Evolutionary conservation across 352 stramenopile species (phyloP), one percentile per base, ranked within the genome.

Genomic region (Phytophthora litchii): DNA sequence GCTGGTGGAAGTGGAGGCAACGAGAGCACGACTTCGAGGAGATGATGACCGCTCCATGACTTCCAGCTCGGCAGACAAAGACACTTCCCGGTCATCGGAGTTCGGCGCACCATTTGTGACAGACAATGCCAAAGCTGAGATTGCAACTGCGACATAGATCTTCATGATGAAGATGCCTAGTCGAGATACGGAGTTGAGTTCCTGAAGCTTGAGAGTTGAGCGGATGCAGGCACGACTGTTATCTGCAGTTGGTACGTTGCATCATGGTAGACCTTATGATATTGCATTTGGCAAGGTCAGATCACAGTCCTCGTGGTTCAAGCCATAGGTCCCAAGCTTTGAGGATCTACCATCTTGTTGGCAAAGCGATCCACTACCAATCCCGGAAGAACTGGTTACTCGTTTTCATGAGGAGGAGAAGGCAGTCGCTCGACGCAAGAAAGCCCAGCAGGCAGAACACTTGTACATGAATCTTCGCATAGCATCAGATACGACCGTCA

Each of bases 381-480:
- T 94, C 20, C 85, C 87, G 1, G 48, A 68, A 8, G 54, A 73
- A 3, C 46, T 96, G 11, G 37, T 92, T 7, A 60, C 77, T 21
- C 78, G 87, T 0, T 96, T 94, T 52, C 79, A 85, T 8, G 84
- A 90, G 52, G 87, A 94, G 58, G 87, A 95, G 48, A 86, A 84
- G 32, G 80, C 75, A 16, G 74, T 58, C 3, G 74, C 76, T 4
- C 66, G 82, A 13, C 78, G 86, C 35, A 96, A 96, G 66, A 89
- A 89, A 41, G 54, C 80, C 1, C 78, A 92, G 25, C 83, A 94
- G 54, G 91, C 82, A 0, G 87, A 94, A 50, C 80, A 96, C 25
- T 64, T 94, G 60, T 94, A 83, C 58, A 89, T 93, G 78, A 87
- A 62, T 11, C 49, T 96, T 27, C 77, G 86, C 12, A 87, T 96